Evolutionary conservation across 495 filamentous ascomycete genomes (phyloP), one percentile per base, ranked within the genome.

Genomic region (Aspergillus sparsus): DNA sequence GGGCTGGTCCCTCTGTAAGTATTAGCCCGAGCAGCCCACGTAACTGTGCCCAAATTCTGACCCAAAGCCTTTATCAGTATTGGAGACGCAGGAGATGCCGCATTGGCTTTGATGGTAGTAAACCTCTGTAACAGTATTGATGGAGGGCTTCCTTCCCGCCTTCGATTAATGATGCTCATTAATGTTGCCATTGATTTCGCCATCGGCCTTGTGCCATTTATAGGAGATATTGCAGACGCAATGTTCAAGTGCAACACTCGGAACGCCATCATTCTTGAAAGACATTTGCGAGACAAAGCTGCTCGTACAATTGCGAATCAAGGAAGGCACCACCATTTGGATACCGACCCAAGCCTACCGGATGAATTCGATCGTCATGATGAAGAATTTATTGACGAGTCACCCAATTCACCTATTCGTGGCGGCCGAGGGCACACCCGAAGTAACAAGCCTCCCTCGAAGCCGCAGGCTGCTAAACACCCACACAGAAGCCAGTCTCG

Each of bases 221-320:
- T 96, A 6, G 94, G 94, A 16, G 94, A 97, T 65, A 27, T 98
- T 27, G 82, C 82, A 37, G 94, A 98, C 68, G 84, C 83, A 7
- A 65, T 81, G 2, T 85, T 80, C 66, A 83, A 83, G 57, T 75
- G 86, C 70, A 96, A 96, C 68, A 92, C 89, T 2, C 79, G 85
- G 60, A 96, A 92, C 66, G 89, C 89, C 5, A 77, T 87, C 46
- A 66, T 89, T 8, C 80, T 96, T n/a, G 89, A 96, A 65, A 80
- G 83, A 33, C 80, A 87, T 62, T 74, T 96, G 50, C 80, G 84
- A 9, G 71, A 86, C 53, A 76, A 75, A 63, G 77, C 66, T 10
- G 69, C 66, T 15, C 72, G 71, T 32, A 41, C 56, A 6, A 51
- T 71, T 54, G 54, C 64, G 16, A 66, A 62, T 61, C 65, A 68